Evolutionary conservation across 2,329 filamentous ascomycete species (phyloP).

Genomic region (Pseudogymnoascus sp.): DNA sequence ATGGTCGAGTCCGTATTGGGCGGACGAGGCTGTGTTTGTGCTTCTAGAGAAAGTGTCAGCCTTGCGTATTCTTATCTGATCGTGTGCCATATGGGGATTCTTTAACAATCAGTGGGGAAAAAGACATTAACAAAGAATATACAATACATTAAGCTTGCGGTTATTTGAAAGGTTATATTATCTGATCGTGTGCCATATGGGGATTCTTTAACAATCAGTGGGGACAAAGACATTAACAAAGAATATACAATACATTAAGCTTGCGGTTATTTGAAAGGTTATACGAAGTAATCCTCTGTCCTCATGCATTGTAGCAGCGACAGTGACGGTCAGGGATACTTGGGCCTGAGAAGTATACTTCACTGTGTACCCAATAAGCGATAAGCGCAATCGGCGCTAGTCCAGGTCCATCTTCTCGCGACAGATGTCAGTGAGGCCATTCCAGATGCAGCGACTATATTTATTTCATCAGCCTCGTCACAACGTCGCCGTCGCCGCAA

Average conservation of each 20-base stretch:
- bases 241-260: neutral
- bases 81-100: neutral
- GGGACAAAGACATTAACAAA: neutral
- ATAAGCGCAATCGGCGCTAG: conserved; percentile 6
- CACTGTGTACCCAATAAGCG: conserved; percentile 2
- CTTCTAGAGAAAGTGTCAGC: neutral
- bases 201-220: neutral
- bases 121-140: neutral
- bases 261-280: neutral
- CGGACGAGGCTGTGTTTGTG: neutral
- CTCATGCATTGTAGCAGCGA: neutral
- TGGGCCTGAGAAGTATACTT: neutral
- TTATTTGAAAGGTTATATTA: neutral
- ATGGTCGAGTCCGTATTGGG: neutral
- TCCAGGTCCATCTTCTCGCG: conserved; percentile 6
- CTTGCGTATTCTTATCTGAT: neutral
- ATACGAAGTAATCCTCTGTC: neutral
- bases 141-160: neutral
- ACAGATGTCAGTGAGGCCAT: conserved; percentile 5
- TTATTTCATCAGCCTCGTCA: conserved; percentile 7
- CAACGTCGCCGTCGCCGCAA: neutral
- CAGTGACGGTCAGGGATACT: neutral
- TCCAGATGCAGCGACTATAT: conserved; percentile 1
- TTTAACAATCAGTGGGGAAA: neutral
- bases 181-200: neutral